Base-by-base conservation (phyloP, 2,329 filamentous ascomycete species). In the Calonectria hongkongensis region DNA sequence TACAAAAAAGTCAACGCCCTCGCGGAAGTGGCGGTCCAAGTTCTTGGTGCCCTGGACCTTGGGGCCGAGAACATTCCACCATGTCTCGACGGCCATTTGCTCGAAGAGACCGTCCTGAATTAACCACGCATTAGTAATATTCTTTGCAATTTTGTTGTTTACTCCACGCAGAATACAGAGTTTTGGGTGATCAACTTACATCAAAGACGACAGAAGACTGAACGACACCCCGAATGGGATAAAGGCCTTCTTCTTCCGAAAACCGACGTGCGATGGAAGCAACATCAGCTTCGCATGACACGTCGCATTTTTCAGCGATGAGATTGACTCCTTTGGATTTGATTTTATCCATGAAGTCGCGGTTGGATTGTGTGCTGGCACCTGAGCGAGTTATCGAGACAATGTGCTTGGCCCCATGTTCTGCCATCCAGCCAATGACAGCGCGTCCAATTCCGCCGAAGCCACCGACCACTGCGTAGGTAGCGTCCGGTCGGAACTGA, bases 41-140 rank as follows among this genome's bases (percentile, higher is more conserved):
- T 58, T 58, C 18, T 58, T 58, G n/a, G 51, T 58, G 21, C 51
- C 51, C 15, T 58, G 51, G 1, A 58, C 51, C 33, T 58, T 58
- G 51, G 51, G 51, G 2, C 51, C 51, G 30, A 58, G 51, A 5
- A 39, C 51, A 9, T 58, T 58, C 51, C 51, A 58, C 51, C 51
- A 58, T 21, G n/a, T 39, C 30, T 58, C n/a, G 12, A 25, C 51
- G 2, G 51, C 39, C 51, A 58, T 58, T 58, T 58, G 30, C 18
- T 58, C 51, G 36, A 58, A 58, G 3, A 58, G 51, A 39, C 51
- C 51, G 13, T 58, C 51, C 51, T 56, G 8, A 0, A n/a, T n/a
- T 54, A 21, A 3, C n/a, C 43, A 47, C n/a, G n/a, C n/a, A n/a
- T 47, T 47, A 47, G n/a, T 21, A 2, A n/a, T 9, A 47, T 21